Percentiles rank a stretch among this genome's conserved stretches.
These are phyloP conservation scores for Colletotrichum kahawae DNA, from an alignment of 2,329 filamentous ascomycete species.

Conservation along the genomic window DNA sequence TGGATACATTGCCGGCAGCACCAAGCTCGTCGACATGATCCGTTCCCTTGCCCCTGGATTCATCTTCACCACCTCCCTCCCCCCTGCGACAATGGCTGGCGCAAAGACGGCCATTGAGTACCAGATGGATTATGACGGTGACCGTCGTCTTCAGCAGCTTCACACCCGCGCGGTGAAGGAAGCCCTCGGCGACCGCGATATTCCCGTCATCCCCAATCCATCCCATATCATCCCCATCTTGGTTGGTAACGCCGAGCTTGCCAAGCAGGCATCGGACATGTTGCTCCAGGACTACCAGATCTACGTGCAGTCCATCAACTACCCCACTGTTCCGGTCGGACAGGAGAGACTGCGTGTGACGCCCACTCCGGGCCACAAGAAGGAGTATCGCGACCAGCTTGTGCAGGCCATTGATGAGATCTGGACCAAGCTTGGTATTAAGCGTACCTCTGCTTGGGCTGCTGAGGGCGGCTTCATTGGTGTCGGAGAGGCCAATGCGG, in stretches of 20 bases:
- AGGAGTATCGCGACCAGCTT: conserved; percentile 84
- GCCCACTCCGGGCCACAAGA: conserved; percentile 89
- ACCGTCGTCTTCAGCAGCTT: conserved; percentile 90
- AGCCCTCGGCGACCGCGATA: conserved; percentile 76
- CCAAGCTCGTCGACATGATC: conserved; percentile 87
- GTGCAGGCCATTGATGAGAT: conserved; percentile 84
- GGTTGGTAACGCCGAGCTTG: conserved; percentile 91
- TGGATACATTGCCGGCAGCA: conserved; percentile 93
- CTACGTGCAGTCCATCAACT: conserved; percentile 99
- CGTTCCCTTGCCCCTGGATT: conserved; percentile 95
- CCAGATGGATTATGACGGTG: conserved; percentile 83
- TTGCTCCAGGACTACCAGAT: conserved; percentile 89
- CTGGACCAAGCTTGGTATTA: conserved; percentile 87
- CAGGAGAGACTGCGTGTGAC: conserved; percentile 97
- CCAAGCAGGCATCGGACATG: conserved; percentile 90
- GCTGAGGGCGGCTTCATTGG: conserved; percentile 92
- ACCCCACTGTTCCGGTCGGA: conserved; percentile 96
- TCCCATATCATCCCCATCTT: conserved; percentile 95
- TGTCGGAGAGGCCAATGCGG: conserved; percentile 75
- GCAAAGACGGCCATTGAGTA: conserved; percentile 92
- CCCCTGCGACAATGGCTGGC: conserved; percentile 95
- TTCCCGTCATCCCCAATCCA: conserved; percentile 97
- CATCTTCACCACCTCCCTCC: conserved; percentile 97
- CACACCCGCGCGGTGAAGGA: conserved; percentile 96
- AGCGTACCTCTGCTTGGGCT: conserved; percentile 92